Percentiles rank a stretch among this genome's conserved stretches.
Evolutionary conservation across 805 yeast genomes (phyloP).

Genomic region (Sugiyamaella lignohabitans): DNA sequence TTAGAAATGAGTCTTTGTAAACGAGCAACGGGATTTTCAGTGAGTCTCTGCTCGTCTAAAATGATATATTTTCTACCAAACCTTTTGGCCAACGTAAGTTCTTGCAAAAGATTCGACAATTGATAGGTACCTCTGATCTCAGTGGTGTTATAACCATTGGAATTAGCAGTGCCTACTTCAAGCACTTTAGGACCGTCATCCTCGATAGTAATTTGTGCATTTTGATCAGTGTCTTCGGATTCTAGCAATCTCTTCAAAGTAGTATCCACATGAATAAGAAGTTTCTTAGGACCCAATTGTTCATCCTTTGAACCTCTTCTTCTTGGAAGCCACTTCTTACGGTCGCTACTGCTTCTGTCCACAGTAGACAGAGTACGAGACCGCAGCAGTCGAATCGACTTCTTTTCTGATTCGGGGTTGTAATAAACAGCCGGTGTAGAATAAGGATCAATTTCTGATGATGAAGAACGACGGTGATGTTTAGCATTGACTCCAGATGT

Average conservation of each 20-base stretch:
- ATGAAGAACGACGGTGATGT: conserved; percentile 9
- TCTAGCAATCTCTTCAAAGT: conserved; percentile 63
- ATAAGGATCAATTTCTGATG: conserved; percentile 46
- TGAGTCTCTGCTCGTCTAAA: conserved; percentile 74
- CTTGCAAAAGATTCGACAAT: conserved; percentile 81
- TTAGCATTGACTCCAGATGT: neutral
- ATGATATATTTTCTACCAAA: conserved; percentile 73
- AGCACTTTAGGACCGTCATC: conserved; percentile 81
- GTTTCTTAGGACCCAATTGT: conserved; percentile 37
- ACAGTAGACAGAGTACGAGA: conserved; percentile 7
- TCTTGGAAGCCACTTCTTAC: neutral
- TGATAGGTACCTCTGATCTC: conserved; percentile 84
- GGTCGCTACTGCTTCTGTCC: neutral
- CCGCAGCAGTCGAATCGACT: conserved; percentile 4
- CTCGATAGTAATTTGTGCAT: conserved; percentile 79
- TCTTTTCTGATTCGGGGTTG: conserved; percentile 39
- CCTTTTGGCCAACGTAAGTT: conserved; percentile 76
- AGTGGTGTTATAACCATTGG: conserved; percentile 68
- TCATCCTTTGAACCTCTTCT: conserved; percentile 15
- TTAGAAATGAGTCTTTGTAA: conserved; percentile 65
- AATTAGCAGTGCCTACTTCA: conserved; percentile 73
- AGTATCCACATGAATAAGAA: conserved; percentile 69
- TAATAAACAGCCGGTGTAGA: conserved; percentile 65
- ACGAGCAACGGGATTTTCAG: conserved; percentile 81
- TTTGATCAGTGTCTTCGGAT: conserved; percentile 78